These are phyloP conservation scores for Russula earlei DNA, from an alignment of 768 basidiomycete species.

Conservation along the genomic window DNA sequence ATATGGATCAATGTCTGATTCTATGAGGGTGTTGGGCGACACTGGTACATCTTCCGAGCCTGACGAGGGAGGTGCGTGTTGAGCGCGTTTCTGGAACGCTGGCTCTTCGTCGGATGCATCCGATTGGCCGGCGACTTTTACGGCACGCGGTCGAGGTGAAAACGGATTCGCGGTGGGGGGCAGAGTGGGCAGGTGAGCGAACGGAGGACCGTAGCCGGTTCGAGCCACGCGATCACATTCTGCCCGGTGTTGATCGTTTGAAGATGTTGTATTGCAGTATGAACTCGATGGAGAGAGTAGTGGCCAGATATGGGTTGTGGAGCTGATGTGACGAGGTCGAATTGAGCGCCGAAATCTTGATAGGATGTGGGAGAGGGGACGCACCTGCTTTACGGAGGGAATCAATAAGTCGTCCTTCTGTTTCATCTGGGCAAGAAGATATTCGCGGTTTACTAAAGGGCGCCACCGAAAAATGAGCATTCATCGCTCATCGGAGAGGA, in stretches of 20 bases:
- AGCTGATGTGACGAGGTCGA: constrained; percentile 33
- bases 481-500: constrained; percentile 20
- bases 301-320: constrained; percentile 74
- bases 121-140: constrained; percentile 23
- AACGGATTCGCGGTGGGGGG: constrained; percentile 33
- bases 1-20: constrained; percentile 25
- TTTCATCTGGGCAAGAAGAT: constrained; percentile 76
- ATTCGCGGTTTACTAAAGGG: constrained; percentile 71
- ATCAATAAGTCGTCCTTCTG: constrained; percentile 88
- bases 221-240: constrained; percentile 67
- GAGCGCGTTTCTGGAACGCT: background rate
- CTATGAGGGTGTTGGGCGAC: constrained; percentile 23
- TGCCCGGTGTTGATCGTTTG: constrained; percentile 61
- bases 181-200: constrained; percentile 38
- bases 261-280: constrained; percentile 68
- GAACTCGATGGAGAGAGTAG: constrained; percentile 71
- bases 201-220: constrained; percentile 56
- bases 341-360: background rate
- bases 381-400: constrained; percentile 73
- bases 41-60: constrained; percentile 14
- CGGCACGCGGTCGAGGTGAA: constrained; percentile 32
- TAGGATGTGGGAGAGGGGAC: constrained; percentile 18
- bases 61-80: background rate
- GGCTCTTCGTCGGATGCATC: constrained; percentile 21
- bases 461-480: constrained; percentile 18